Base-by-base conservation (phyloP, 2,329 filamentous ascomycete genomes). In the Colletotrichum navitas region DNA sequence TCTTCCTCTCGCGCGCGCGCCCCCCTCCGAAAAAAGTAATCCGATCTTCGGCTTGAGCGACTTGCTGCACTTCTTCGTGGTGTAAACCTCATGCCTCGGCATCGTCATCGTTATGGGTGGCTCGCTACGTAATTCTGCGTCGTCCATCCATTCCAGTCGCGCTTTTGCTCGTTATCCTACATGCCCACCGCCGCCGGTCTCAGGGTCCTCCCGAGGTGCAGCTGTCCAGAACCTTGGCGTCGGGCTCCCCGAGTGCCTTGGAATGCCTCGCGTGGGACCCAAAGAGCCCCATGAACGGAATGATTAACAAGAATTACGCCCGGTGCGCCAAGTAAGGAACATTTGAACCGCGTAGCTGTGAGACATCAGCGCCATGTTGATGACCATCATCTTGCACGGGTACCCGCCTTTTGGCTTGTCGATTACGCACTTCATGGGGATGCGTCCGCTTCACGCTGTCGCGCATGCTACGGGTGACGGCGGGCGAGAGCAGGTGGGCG, bases 401-500 rank as follows among this genome's bases (percentile, higher is more conserved):
- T 21, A 8, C 29, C 68, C 63, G 24, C 56, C 63, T 21, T 68
- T 67, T 1, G 39, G 41, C 7, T 61, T 43, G 5, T 34, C 51
- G 36, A 61, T 3, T 2, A 45, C 21, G 55, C 54, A 69, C 14
- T 47, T 59, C 36, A 69, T 69, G 18, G 67, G 59, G n/a, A 12
- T 45, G 56, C 29, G 55, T 63, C 14, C 41, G 36, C 72, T 74
- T 74, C 45, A 63, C 73, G 65, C 68, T 73, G 29, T 58, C 58
- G 34, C 52, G 45, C 54, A 70, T 21, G 24, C 65, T 63, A n/a
- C 60, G 64, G 14, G 75, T 59, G 45, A 75, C 72, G 0, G 73
- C 54, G 2, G 77, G 41, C 3, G 76, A 74, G 43, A 75, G 60
- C 2, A 76, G 68, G 54, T 77, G 75, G 2, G 73, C 73, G 39